Evolutionary conservation across 352 stramenopile species (phyloP), one percentile per base, ranked within the genome.

Genomic region (Phytopythium ostracodes): DNA sequence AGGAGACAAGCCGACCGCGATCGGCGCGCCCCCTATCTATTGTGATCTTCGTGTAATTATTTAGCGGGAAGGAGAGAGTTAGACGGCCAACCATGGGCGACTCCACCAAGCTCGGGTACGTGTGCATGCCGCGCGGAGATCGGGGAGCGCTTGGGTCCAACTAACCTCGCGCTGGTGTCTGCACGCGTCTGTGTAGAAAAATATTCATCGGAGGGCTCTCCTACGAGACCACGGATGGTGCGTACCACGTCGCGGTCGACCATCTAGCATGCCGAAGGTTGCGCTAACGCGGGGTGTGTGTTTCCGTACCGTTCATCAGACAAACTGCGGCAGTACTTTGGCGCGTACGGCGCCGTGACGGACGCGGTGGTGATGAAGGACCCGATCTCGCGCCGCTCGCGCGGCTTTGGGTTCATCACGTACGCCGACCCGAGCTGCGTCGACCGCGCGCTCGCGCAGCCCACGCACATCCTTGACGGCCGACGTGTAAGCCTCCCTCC

Each of bases 291-390:
- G n/a, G n/a, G n/a, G n/a, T n/a, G n/a, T n/a, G n/a, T n/a, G n/a
- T n/a, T n/a, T n/a, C n/a, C n/a, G n/a, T n/a, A n/a, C n/a, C n/a
- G n/a, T 18, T 29, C 35, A 63, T 44, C 61, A 96, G 88, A 97
- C 53, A 96, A 96, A 63, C 75, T 97, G 38, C 88, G 89, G 59
- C 69, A 73, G 61, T 96, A 97, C 73, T 97, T 97, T 65, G 84
- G 84, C 56, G 80, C 87, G 33, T 97, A 95, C 57, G 91, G 91
- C 31, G 69, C 79, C 0, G 91, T 97, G 50, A 96, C 89, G 6
- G 91, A 97, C 72, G 91, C 91, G 7, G 89, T 97, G 43, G 91
- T 97, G 66, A 97, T 97, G 90, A 97, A 96, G 67, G 91, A 97
- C 59, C 86, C 88, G 59, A 96, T 97, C 58, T 97, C 91, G 42